Evolutionary conservation across 805 yeast species (phyloP), one percentile per base, ranked within the genome.

Genomic region (Candida takata): DNA sequence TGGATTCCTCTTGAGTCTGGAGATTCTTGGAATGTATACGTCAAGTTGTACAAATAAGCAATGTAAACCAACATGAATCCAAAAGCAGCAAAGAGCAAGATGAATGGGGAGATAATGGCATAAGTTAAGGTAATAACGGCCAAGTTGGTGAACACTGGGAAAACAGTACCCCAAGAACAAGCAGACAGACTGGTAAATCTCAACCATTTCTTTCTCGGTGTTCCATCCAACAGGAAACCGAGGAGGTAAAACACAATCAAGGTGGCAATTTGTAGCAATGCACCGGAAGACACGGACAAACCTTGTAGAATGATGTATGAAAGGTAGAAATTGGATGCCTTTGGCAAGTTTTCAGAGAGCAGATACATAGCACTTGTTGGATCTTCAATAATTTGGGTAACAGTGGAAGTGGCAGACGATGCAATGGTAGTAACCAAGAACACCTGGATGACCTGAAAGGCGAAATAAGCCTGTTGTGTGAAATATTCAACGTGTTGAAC

Each of bases 1-100:
- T 81, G 79, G 33, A 69, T 62, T 35, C 98, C 98, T 52, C 90
- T 70, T 14, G 77, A 64, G 52, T 88, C 95, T 14, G 84, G 67
- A 14, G 78, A 65, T 48, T 80, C 86, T 30, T 70, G 66, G 44
- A 65, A 70, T 19, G 83, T 79, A 60, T 84, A 90, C 19, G 79
- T 69, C 48, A 84, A 64, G 59, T 81, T 87, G 70, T 90, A 80
- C 50, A 80, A 58, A 62, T 74, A 85, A 2, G 95, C 86, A 45
- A 88, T 57, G 66, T 80, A 90, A 18, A 86, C 57, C 41, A 87
- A 60, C 33, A 69, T 62, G 60, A 86, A 88, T 1, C 88, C 83
- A 32, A 70, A 71, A 20, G 77, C 65, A 4, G 87, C 75, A 55
- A 92, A 88, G 15, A 81, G 58, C 44, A 88, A 60, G 43, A 90